phyloP scores from a whole-genome alignment of 2,329 filamentous ascomycete genomes.

The Diaporthe sp. region DNA sequence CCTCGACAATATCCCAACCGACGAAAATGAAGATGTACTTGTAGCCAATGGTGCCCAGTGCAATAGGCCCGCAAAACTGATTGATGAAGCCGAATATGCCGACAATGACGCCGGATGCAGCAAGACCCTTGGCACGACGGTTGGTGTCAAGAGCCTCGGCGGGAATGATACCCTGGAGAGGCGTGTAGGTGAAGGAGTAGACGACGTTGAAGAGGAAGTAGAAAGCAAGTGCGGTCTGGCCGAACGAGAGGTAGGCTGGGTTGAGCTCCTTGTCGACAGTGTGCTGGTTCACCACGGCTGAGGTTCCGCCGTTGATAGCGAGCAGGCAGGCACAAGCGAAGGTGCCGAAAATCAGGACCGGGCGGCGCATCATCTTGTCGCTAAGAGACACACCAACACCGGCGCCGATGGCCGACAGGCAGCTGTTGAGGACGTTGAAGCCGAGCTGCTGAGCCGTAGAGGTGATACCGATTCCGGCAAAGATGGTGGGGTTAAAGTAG shows the following conservation, averaged over 20 bases:
- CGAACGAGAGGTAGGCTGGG: conserved; percentile 49
- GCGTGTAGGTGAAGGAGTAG: conserved; percentile 65
- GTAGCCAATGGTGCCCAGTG: conserved; percentile 58
- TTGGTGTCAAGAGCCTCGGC: conserved; percentile 63
- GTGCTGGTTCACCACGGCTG: conserved; percentile 51
- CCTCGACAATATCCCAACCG: conserved; percentile 61
- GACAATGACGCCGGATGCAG: conserved; percentile 59
- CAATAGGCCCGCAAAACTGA: conserved; percentile 62
- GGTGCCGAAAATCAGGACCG: conserved; percentile 60
- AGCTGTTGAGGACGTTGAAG: conserved; percentile 62
- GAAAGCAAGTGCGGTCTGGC: conserved; percentile 58
- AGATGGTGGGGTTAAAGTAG: conserved; percentile 65
- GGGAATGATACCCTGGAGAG: conserved; percentile 62
- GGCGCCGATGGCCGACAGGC: conserved; percentile 60
- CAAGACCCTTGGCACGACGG: conserved; percentile 62
- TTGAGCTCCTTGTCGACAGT: conserved; percentile 50
- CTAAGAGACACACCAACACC: conserved; percentile 58
- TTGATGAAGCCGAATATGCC: conserved; percentile 63
- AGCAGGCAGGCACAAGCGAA: conserved; percentile 57
- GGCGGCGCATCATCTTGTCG: conserved; percentile 61
- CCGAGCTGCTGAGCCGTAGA: conserved; percentile 53
- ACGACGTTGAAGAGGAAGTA: conserved; percentile 65
- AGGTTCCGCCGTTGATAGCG: conserved; percentile 61
- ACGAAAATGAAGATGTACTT: conserved; percentile 63
- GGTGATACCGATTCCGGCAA: conserved; percentile 55